phyloP scores from a whole-genome alignment of 306 rosid genomes.

The Argentina anserina region DNA sequence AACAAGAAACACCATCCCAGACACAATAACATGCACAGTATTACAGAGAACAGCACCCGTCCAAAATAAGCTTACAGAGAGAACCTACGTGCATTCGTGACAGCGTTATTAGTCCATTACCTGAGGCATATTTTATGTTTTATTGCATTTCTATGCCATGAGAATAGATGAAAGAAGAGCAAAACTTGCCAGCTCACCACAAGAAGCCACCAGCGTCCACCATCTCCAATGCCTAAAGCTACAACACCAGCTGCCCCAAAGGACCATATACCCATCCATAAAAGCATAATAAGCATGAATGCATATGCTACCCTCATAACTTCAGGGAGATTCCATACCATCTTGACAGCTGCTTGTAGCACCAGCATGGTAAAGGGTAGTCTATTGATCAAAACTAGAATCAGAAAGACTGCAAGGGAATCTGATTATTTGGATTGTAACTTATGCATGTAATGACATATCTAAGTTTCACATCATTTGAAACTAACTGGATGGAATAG shows the following conservation, averaged over 20 bases:
- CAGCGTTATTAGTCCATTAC: constrained; percentile 27
- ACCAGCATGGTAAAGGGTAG: constrained; percentile 97
- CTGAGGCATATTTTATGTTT: constrained; percentile 15
- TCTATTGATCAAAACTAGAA: constrained; percentile 43
- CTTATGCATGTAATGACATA: neutral
- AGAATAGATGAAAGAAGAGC: constrained; percentile 46
- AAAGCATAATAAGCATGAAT: constrained; percentile 77
- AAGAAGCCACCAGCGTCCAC: constrained; percentile 99
- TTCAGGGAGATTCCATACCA: constrained; percentile 84
- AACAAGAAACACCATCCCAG: constrained; percentile 88
- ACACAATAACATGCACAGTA: constrained; percentile 85
- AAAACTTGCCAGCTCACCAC: constrained; percentile 99
- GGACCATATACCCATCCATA: constrained; percentile 92
- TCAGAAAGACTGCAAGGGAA: constrained; percentile 26
- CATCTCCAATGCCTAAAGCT: constrained; percentile 87
- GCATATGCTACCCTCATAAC: constrained; percentile 77
- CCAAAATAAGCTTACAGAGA: constrained; percentile 95
- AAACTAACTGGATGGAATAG: neutral
- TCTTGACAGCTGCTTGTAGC: constrained; percentile 84
- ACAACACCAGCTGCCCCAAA: constrained; percentile 98
- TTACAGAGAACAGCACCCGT: constrained; percentile 94
- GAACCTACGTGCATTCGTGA: constrained; percentile 55
- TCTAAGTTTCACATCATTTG: neutral
- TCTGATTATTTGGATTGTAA: constrained; percentile 14
- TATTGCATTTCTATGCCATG: constrained; percentile 21